Conservation (phyloP, 176 grass and related monocot genomes). For the Eragrostis nindensis region DNA sequence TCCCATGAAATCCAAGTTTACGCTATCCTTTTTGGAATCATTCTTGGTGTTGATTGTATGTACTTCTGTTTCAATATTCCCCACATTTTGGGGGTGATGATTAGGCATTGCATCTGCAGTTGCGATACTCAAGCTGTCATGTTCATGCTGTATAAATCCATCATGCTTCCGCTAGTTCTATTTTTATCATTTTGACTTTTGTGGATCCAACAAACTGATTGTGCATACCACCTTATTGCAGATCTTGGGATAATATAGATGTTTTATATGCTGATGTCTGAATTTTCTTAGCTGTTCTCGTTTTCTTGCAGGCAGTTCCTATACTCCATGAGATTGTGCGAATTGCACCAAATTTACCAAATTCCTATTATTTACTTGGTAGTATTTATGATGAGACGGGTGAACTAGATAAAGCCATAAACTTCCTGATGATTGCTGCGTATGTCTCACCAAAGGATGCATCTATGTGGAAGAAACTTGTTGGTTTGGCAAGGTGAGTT, state of each 20-base stretch:
- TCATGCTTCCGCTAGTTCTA: background rate
- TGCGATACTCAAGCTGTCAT: background rate
- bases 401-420: slow-evolving; percentile 76
- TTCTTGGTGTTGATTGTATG: no score
- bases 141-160: background rate
- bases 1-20: no score
- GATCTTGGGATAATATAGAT: background rate
- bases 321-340: slow-evolving; percentile 80
- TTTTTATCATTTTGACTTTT: background rate
- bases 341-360: slow-evolving; percentile 77
- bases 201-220: background rate
- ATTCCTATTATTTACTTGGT: slow-evolving; percentile 87
- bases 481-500: slow-evolving; percentile 65
- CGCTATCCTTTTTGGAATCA: no score
- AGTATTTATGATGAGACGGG: slow-evolving; percentile 68
- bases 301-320: slow-evolving; percentile 69
- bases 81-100: background rate
- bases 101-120: background rate
- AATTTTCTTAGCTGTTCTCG: slow-evolving; percentile 16
- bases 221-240: background rate
- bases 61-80: background rate
- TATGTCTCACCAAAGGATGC: slow-evolving; percentile 83
- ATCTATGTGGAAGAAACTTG: slow-evolving; percentile 83
- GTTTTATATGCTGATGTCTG: slow-evolving; percentile 4
- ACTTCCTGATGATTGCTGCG: slow-evolving; percentile 86